Conservation (phyloP, 1,284 basidiomycete genomes). For the Afroboletus lepidellus region DNA sequence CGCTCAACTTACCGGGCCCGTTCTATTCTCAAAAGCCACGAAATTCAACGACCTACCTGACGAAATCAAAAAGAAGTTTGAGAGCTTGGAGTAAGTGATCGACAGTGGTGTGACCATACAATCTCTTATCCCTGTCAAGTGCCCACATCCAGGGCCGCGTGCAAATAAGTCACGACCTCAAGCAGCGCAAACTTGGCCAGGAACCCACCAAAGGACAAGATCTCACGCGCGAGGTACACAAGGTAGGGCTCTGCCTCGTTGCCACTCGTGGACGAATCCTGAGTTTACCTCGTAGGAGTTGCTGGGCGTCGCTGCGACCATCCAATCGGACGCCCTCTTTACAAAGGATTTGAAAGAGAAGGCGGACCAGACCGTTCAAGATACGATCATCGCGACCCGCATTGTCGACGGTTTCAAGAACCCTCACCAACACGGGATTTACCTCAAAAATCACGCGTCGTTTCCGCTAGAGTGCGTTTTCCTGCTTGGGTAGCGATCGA, state of each 20-base stretch:
- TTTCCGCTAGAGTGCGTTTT: conserved; percentile 76
- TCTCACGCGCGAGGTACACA: conserved; percentile 61
- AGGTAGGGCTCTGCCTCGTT: conserved; percentile 40
- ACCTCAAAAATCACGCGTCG: conserved; percentile 70
- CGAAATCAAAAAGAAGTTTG: conserved; percentile 59
- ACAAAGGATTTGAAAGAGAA: conserved; percentile 68
- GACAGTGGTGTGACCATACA: background rate
- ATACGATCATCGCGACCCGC: conserved; percentile 68
- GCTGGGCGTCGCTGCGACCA: conserved; percentile 57
- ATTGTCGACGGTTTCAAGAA: conserved; percentile 76
- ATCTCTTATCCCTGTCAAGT: conserved; percentile 37
- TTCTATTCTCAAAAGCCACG: conserved; percentile 67
- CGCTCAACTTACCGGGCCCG: conserved; percentile 36
- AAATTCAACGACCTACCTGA: conserved; percentile 86
- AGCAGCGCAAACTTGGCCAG: conserved; percentile 70
- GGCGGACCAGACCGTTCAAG: conserved; percentile 73
- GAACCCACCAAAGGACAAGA: conserved; percentile 73
- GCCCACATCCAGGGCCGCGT: conserved; percentile 72
- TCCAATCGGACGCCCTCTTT: conserved; percentile 63
- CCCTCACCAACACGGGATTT: conserved; percentile 63
- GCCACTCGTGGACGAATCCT: background rate
- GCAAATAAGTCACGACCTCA: conserved; percentile 75
- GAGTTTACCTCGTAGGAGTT: conserved; percentile 48
- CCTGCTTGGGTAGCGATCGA: background rate
- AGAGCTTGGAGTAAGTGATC: conserved; percentile 62